Evolutionary conservation across 2,329 filamentous ascomycete genomes (phyloP), one percentile per base, ranked within the genome.

Genomic region (Alternaria viburni): DNA sequence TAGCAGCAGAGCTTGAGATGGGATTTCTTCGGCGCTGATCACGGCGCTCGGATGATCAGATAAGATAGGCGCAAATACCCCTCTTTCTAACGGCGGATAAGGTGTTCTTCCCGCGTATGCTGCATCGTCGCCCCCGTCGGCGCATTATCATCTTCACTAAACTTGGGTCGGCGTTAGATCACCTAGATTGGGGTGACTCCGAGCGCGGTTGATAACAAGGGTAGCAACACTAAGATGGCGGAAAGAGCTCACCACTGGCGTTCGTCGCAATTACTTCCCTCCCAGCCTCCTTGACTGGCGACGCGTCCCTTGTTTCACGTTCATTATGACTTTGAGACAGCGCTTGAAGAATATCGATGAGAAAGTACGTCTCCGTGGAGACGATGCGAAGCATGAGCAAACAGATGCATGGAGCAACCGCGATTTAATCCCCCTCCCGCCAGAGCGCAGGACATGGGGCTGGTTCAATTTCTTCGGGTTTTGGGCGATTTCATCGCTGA

Each of bases 401-500:
- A 84, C 83, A 0, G 80, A 83, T 54, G 76, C 80, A 28, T 81
- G 77, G 78, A 77, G 76, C 32, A 80, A 81, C 60, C 72, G 77
- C 52, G 79, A 81, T 61, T 59, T 81, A 15, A 79, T 80, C 10
- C 79, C 81, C 5, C 69, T 80, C 1, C 79, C 80, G 3, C 78
- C 77, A 2, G 73, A 65, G n/a, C 77, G 81, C 8, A 72, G 71
- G 51, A 83, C 78, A n/a, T 81, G 79, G 71, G 79, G 74, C 8
- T 82, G 79, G 66, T 77, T 81, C 60, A 79, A 82, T 60, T 84
- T 77, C 70, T 84, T 82, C 60, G 83, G 82, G 6, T 67, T 81
- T 71, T 72, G 81, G 81, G 74, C 80, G 61, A 71, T 78, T 76
- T 73, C 79, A 61, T 76, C 79, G 71, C 43, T 75, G 54, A 83